Evolutionary conservation across 2,329 filamentous ascomycete species (phyloP), one percentile per base, ranked within the genome.

Genomic region (Colletotrichum somersetense): DNA sequence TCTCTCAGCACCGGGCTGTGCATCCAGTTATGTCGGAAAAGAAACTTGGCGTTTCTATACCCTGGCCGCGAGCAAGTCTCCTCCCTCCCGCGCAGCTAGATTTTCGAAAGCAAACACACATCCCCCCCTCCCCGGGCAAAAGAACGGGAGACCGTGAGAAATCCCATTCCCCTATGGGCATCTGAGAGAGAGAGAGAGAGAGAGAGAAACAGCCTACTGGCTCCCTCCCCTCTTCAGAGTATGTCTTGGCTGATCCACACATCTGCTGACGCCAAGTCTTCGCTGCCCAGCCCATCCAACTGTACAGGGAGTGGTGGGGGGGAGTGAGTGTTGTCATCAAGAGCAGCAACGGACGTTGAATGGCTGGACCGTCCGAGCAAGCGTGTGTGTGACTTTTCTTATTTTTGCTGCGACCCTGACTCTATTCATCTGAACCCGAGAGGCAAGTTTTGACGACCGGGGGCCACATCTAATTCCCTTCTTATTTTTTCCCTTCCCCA

Each of bases 181-280:
- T 46, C 20, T 35, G 38, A 30, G 40, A 46, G 20, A 44, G 42
- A 20, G 42, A 44, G 18, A 44, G 7, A 30, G 40, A 55, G 20
- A 44, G 42, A 26, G 26, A 26, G 26, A 8, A 7, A 69, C 61
- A 35, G 14, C 42, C 1, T 58, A 38, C 23, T 30, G 38, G 5
- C n/a, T 18, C 16, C 53, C 58, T 38, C 16, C 38, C 52, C 55
- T 56, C 62, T 42, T 40, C 55, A 48, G 48, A 23, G 56, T 53
- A 33, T 42, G 59, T 69, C 69, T 72, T 72, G 69, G 69, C 69
- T 72, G 53, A 69, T 72, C 69, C 69, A 72, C 69, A 69, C 66
- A 69, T 72, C 66, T 72, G 69, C 69, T 72, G 69, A 72, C 66
- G 69, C 69, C 69, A 69, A 72, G 69, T 67, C 30, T 67, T 59